Percentiles rank a stretch among this genome's conserved stretches.
phyloP scores from a whole-genome alignment of 495 filamentous ascomycete genomes.

The Podospora pseudopauciseta region DNA sequence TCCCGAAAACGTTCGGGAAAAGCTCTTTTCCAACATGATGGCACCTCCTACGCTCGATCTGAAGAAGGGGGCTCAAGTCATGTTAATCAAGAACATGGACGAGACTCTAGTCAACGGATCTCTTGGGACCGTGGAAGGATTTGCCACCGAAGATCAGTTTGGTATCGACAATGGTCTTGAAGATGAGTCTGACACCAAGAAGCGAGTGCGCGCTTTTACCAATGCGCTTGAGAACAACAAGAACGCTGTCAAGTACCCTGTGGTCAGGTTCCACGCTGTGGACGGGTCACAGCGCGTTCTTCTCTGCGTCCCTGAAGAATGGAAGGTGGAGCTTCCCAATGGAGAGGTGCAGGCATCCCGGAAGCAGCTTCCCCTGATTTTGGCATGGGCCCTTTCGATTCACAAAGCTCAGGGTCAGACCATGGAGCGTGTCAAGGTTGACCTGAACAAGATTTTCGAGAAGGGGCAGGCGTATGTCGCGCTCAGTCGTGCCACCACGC shows the following conservation, averaged over 20 bases:
- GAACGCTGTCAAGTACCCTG: slow-evolving; percentile 59
- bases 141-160: slow-evolving; percentile 81
- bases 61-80: slow-evolving; percentile 92
- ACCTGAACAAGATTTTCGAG: slow-evolving; percentile 88
- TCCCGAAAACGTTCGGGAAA: slow-evolving; percentile 58
- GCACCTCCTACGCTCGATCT: slow-evolving; percentile 71
- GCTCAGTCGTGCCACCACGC: slow-evolving; percentile 77
- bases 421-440: slow-evolving; percentile 89
- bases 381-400: slow-evolving; percentile 95
- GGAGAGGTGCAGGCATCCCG: slow-evolving; percentile 89
- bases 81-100: slow-evolving; percentile 99
- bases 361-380: slow-evolving; percentile 75
- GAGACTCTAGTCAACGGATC: slow-evolving; percentile 92
- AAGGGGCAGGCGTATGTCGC: slow-evolving; percentile 90
- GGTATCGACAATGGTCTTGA: slow-evolving; percentile 56
- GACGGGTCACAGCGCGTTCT: slow-evolving; percentile 76
- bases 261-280: slow-evolving; percentile 74
- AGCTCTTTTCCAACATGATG: slow-evolving; percentile 86
- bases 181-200: slow-evolving; percentile 47
- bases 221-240: slow-evolving; percentile 29
- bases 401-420: slow-evolving; percentile 99
- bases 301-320: slow-evolving; percentile 78
- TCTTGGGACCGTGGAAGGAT: slow-evolving; percentile 75
- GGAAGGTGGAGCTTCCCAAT: slow-evolving; percentile 95
- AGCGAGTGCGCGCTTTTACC: slow-evolving; percentile 38